Evolutionary conservation across 345 rosid species (phyloP).

Genomic region (Rhizophora mangle): DNA sequence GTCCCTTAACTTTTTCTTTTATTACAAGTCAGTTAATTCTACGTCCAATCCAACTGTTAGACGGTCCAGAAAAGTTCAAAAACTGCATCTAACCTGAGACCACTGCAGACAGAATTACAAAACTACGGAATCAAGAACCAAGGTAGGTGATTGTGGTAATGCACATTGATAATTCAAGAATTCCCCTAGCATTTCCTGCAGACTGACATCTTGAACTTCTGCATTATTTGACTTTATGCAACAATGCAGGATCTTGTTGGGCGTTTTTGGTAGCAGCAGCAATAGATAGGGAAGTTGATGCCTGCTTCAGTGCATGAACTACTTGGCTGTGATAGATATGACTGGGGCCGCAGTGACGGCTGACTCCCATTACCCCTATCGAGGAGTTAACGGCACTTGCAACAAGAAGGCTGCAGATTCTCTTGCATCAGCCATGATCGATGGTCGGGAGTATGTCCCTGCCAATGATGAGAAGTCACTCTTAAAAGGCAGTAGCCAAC

Average conservation of each 20-base stretch:
- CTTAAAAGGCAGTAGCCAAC: constrained; percentile 16
- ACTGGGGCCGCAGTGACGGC: constrained; percentile 33
- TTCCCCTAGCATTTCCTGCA: no score
- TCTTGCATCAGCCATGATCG: constrained; percentile 8
- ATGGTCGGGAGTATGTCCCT: constrained; percentile 12
- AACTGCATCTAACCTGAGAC: no score
- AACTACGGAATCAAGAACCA: no score
- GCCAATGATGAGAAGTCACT: constrained; percentile 18
- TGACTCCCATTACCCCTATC: constrained; percentile 33
- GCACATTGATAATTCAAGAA: no score
- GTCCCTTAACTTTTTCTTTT: no score
- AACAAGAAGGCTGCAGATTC: not conserved
- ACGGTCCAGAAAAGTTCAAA: no score
- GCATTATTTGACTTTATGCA: no score
- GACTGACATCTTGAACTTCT: no score
- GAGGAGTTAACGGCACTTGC: constrained; percentile 18
- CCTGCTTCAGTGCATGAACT: constrained; percentile 52
- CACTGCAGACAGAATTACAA: no score
- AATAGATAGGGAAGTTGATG: constrained; percentile 39
- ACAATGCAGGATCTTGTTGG: constrained; percentile 46
- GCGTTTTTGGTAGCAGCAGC: constrained; percentile 58
- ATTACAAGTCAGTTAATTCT: no score
- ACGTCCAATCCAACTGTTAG: no score
- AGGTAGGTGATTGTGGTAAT: no score
- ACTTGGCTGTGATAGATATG: constrained; percentile 41